A percentile compares a stretch with the other conserved stretches of the same genome.
Conservation (phyloP, 164 flowering plant genomes). For the Akebia trifoliata region DNA sequence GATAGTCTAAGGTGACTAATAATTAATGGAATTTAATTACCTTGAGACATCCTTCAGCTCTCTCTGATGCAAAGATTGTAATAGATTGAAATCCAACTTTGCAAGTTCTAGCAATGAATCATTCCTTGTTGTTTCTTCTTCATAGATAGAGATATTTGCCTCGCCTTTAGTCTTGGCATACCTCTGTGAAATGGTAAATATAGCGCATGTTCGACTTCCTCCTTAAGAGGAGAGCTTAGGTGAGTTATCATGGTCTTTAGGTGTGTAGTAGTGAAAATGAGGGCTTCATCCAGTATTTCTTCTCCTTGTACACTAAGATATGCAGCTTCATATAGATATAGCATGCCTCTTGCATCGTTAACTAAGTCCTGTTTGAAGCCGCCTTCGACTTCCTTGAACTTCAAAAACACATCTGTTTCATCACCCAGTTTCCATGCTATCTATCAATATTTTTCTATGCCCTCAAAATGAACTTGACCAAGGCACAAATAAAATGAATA, state of each 20-base stretch:
- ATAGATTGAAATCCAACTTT: conserved; percentile 10
- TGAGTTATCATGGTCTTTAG: background rate
- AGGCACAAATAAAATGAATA: too few relatives aligned
- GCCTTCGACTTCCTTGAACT: conserved; percentile 30
- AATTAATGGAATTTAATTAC: conserved; percentile 9
- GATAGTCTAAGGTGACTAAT: background rate
- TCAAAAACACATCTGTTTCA: conserved; percentile 6
- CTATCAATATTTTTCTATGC: too few relatives aligned
- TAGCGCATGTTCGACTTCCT: conserved; percentile 13
- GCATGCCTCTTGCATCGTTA: conserved; percentile 13
- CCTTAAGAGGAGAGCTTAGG: conserved; percentile 3
- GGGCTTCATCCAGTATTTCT: conserved; percentile 24
- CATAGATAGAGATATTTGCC: conserved; percentile 15
- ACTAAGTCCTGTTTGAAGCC: conserved; percentile 18
- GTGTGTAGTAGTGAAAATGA: conserved; percentile 17
- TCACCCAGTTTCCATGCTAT: too few relatives aligned
- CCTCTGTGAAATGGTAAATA: conserved; percentile 12
- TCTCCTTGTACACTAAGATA: conserved; percentile 21
- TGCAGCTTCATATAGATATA: conserved; percentile 24
- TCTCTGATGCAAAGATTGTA: conserved; percentile 19
- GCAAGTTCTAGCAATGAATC: conserved; percentile 10
- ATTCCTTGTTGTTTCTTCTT: conserved; percentile 3
- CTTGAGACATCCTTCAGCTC: conserved; percentile 16
- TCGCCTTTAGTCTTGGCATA: conserved; percentile 14
- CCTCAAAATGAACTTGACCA: too few relatives aligned